Percentiles rank a stretch among this genome's conserved stretches.
Conservation (phyloP, 352 stramenopile species). For the Phytophthora rubi region DNA sequence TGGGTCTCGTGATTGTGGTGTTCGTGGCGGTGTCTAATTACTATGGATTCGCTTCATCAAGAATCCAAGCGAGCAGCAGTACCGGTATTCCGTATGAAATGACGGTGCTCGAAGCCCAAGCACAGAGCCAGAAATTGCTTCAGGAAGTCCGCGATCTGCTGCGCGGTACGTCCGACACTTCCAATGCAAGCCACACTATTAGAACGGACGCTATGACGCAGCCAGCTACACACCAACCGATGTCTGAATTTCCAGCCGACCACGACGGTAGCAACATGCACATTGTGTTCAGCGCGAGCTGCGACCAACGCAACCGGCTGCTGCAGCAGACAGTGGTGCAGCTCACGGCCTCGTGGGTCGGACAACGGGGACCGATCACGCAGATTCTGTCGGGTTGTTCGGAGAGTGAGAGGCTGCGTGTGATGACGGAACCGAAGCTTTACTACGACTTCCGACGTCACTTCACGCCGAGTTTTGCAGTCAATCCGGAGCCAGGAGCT, state of each 20-base stretch:
- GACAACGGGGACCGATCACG: neutral
- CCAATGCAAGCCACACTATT: neutral
- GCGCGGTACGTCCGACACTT: neutral
- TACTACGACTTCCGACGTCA: neutral
- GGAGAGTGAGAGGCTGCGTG: neutral
- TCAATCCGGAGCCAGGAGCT: neutral
- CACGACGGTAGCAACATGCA: neutral
- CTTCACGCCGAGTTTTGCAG: neutral
- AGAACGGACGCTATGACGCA: neutral
- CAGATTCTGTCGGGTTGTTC: neutral
- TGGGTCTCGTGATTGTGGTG: neutral
- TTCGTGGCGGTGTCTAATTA: neutral
- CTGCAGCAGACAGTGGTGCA: neutral
- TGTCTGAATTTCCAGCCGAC: neutral
- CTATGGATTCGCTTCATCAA: neutral
- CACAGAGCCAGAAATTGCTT: neutral
- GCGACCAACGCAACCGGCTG: neutral
- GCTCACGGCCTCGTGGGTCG: neutral
- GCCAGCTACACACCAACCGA: neutral
- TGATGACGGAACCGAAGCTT: neutral
- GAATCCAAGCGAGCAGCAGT: neutral
- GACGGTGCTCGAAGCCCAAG: neutral
- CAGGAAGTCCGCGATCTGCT: constrained; percentile 1
- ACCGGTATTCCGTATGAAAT: neutral
- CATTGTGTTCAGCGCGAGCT: neutral